A percentile compares a stretch with the other conserved stretches of the same genome.
Evolutionary conservation across 495 filamentous ascomycete species (phyloP).

Genomic region (Neurospora sp.): DNA sequence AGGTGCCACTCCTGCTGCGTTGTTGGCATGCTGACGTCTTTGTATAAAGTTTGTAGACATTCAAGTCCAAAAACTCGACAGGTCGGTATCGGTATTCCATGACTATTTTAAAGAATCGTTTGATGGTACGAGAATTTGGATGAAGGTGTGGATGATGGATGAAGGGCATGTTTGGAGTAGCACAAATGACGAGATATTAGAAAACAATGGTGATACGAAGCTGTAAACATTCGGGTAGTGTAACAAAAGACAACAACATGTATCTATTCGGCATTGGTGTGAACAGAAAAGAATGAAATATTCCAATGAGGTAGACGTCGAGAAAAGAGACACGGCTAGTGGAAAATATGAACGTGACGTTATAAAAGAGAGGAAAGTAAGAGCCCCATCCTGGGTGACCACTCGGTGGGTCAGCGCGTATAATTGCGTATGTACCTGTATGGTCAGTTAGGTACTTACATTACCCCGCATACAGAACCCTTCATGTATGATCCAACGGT

Average conservation of each 20-base stretch:
- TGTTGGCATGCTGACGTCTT: neutral
- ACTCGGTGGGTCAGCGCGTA: neutral
- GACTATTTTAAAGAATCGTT: too few species aligned
- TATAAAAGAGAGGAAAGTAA: too few species aligned
- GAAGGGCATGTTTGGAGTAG: neutral
- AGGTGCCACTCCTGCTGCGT: too few species aligned
- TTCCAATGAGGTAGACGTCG: neutral
- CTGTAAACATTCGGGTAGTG: neutral
- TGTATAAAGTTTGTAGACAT: neutral
- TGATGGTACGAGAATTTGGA: neutral
- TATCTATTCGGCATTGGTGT: too few species aligned
- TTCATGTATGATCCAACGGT: neutral
- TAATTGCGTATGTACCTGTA: neutral
- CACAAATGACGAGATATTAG: neutral
- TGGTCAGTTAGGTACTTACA: neutral
- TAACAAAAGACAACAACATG: neutral
- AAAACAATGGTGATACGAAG: neutral
- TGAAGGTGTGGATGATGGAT: neutral
- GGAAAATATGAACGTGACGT: neutral
- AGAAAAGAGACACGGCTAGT: neutral
- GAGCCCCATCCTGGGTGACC: too few species aligned
- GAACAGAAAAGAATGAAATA: neutral
- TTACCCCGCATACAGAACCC: neutral
- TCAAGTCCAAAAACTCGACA: neutral
- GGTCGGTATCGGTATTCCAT: too few species aligned